These are phyloP conservation scores for Melocanna baccifera DNA, from an alignment of 176 grass and related monocot genomes.

Conservation along the genomic window DNA sequence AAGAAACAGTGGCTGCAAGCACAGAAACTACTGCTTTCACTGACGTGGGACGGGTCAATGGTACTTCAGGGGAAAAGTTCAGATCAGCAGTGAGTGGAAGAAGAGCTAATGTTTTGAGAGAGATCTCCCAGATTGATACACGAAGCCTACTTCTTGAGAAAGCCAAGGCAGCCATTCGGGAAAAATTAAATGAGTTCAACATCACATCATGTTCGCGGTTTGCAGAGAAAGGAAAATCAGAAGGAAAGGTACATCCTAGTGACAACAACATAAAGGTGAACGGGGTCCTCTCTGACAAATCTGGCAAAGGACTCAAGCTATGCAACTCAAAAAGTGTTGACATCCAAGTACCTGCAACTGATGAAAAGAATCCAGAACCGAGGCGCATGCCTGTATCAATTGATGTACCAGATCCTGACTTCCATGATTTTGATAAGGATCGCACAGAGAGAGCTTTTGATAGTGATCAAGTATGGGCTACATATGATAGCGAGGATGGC, in stretches of 20 bases:
- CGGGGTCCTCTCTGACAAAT: constrained; percentile 28
- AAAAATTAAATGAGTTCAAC: constrained; percentile 59
- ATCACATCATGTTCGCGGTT: constrained; percentile 22
- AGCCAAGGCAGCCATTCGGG: constrained; percentile 44
- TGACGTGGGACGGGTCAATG: constrained; percentile 42
- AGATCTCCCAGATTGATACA: constrained; percentile 60
- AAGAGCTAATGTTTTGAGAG: constrained; percentile 56
- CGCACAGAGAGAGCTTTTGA: constrained; percentile 79
- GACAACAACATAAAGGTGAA: constrained; percentile 45
- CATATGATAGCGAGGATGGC: constrained; percentile 94
- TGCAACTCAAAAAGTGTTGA: constrained; percentile 34
- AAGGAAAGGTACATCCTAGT: constrained; percentile 35
- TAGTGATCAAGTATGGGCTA: constrained; percentile 86
- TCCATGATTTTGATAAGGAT: constrained; percentile 96
- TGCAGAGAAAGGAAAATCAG: constrained; percentile 39
- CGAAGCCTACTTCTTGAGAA: constrained; percentile 65
- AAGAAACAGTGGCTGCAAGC: constrained; percentile 34
- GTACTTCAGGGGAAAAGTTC: constrained; percentile 39
- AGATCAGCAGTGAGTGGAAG: constrained; percentile 52
- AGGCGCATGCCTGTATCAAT: constrained; percentile 56
- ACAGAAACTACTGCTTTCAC: constrained; percentile 39
- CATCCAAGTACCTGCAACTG: constrained; percentile 8
- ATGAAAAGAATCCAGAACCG: constrained; percentile 42
- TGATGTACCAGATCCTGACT: constrained; percentile 94
- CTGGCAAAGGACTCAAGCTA: constrained; percentile 36